phyloP scores from a whole-genome alignment of 257 asterid species.

The Solanum etuberosum region DNA sequence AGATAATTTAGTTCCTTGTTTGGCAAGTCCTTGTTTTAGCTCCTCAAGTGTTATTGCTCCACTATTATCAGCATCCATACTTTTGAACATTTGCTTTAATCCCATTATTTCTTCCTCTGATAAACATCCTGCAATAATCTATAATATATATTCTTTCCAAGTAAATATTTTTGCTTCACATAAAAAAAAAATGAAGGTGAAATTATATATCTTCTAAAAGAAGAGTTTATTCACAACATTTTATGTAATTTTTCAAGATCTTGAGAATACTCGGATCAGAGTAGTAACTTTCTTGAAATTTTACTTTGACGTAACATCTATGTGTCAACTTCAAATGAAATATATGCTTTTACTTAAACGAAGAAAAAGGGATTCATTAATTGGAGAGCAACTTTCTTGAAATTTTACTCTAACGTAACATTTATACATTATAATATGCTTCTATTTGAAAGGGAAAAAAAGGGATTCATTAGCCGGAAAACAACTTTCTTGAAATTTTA shows the following conservation, averaged over 20 bases:
- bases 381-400: neutral
- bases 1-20: constrained; percentile 62
- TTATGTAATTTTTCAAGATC: neutral
- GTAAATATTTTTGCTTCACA: neutral
- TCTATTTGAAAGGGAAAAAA: neutral
- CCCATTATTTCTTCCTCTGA: constrained; percentile 80
- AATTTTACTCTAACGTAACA: neutral
- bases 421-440: neutral
- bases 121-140: constrained; percentile 69
- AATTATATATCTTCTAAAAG: neutral
- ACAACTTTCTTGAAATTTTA: neutral
- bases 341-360: neutral
- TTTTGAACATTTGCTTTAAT: constrained; percentile 56
- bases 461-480: no score
- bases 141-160: neutral
- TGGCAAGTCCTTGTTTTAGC: constrained; percentile 48
- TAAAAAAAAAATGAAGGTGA: neutral
- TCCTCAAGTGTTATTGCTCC: constrained; percentile 72
- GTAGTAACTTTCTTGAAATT: neutral
- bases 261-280: no score
- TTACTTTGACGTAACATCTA: neutral
- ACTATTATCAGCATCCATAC: constrained; percentile 56
- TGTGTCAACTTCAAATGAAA: neutral
- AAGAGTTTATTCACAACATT: neutral
- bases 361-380: neutral